Evolutionary conservation across 2,329 filamentous ascomycete genomes (phyloP).

Genomic region (Sporothrix brunneoviolacea): DNA sequence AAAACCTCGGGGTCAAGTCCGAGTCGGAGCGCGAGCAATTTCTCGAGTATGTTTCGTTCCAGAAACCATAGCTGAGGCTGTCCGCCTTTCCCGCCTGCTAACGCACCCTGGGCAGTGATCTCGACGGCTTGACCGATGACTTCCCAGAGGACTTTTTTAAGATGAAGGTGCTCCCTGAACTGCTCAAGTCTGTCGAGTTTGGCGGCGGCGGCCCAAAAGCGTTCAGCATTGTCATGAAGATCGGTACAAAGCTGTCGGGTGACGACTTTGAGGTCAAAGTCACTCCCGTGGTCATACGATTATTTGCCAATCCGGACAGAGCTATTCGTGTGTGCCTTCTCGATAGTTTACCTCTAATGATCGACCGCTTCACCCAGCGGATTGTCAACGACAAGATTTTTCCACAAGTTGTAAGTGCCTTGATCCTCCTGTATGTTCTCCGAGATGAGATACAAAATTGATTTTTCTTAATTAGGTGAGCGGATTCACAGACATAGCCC

Average conservation of each 20-base stretch:
- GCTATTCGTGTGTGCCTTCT: constrained; percentile 86
- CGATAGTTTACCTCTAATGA: constrained; percentile 84
- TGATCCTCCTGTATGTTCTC: too few relatives aligned
- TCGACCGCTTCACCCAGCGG: constrained; percentile 81
- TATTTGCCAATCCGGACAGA: constrained; percentile 87
- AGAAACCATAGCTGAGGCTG: too few relatives aligned
- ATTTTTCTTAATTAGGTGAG: too few relatives aligned
- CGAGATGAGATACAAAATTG: too few relatives aligned
- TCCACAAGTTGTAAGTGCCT: too few relatives aligned
- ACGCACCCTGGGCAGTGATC: constrained; percentile 42
- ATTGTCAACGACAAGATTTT: constrained; percentile 95
- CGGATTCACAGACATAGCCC: constrained; percentile 86
- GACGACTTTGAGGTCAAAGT: constrained; percentile 86
- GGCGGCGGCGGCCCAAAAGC: constrained; percentile 92
- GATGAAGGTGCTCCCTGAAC: constrained; percentile 88
- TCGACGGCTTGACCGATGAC: constrained; percentile 82
- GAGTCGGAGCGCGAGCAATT: constrained; percentile 80
- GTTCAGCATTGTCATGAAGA: constrained; percentile 81
- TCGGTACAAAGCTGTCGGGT: constrained; percentile 74
- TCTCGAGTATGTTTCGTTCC: too few relatives aligned
- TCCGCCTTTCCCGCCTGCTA: neutral
- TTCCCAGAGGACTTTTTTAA: constrained; percentile 98
- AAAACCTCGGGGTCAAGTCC: constrained; percentile 83
- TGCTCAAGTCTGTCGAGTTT: constrained; percentile 98
- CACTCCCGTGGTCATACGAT: constrained; percentile 75